Evolutionary conservation across 768 basidiomycete species (phyloP).

Genomic region (Boletus tylopilopsis): DNA sequence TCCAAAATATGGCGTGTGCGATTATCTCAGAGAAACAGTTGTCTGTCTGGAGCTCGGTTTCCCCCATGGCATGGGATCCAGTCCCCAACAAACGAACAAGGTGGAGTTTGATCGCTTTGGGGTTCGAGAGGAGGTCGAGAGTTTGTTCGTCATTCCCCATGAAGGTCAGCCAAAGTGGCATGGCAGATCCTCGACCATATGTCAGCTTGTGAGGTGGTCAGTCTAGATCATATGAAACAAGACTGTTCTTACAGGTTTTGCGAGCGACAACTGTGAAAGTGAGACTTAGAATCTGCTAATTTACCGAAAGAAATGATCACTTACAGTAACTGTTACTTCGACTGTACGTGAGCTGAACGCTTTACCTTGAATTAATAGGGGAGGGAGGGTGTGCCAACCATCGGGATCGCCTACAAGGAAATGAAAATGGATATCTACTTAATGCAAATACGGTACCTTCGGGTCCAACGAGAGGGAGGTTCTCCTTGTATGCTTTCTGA

Average conservation of each 20-base stretch:
- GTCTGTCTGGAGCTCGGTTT: constrained; percentile 37
- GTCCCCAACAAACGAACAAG: constrained; percentile 46
- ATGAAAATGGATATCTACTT: too few species aligned
- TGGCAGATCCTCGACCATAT: constrained; percentile 46
- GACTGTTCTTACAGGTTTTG: constrained; percentile 39
- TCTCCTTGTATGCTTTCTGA: too few species aligned
- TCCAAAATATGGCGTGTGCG: constrained; percentile 52
- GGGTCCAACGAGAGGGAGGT: too few species aligned
- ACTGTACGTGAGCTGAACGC: constrained; percentile 32
- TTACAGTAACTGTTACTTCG: constrained; percentile 30
- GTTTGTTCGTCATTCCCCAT: constrained; percentile 42
- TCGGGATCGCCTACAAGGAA: too few species aligned
- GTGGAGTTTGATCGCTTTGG: constrained; percentile 38
- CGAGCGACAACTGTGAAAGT: constrained; percentile 41
- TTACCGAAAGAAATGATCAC: constrained; percentile 4
- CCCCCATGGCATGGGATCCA: constrained; percentile 45
- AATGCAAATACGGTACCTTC: too few species aligned
- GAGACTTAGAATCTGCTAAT: background rate
- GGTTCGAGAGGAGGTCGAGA: constrained; percentile 45
- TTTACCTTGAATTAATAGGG: constrained; percentile 32
- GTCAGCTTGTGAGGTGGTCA: constrained; percentile 34
- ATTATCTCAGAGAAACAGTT: constrained; percentile 42
- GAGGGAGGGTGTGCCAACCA: constrained; percentile 36
- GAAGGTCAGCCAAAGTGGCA: constrained; percentile 51
- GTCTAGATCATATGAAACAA: background rate